Percentiles rank a stretch among this genome's conserved stretches.
phyloP scores from a whole-genome alignment of 2,329 filamentous ascomycete genomes.

The Zalaria obscura region DNA sequence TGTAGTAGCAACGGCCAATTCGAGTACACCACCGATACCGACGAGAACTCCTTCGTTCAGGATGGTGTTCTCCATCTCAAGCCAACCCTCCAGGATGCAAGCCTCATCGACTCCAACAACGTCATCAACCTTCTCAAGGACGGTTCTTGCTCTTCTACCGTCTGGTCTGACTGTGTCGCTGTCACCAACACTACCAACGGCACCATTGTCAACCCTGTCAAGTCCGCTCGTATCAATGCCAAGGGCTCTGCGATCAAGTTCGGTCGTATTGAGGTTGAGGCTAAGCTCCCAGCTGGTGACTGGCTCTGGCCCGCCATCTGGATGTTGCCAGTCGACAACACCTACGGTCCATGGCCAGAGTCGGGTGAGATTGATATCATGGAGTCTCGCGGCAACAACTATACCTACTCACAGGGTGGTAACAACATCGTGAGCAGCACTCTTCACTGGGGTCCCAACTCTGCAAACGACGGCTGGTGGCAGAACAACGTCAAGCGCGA shows the following conservation, averaged over 20 bases:
- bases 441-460: constrained; percentile 68
- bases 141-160: constrained; percentile 52
- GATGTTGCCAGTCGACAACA: constrained; percentile 64
- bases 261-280: constrained; percentile 66
- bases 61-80: constrained; percentile 59
- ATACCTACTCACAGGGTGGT: constrained; percentile 60
- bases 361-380: constrained; percentile 77
- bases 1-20: constrained; percentile 59
- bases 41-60: constrained; percentile 62
- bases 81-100: constrained; percentile 59
- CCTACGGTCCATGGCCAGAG: constrained; percentile 62
- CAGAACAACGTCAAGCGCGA: constrained; percentile 64
- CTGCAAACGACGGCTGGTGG: constrained; percentile 66
- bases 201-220: constrained; percentile 62
- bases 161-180: constrained; percentile 48
- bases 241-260: constrained; percentile 61
- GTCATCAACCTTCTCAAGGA: constrained; percentile 53
- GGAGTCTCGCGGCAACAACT: constrained; percentile 72
- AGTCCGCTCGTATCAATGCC: constrained; percentile 66
- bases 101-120: constrained; percentile 50
- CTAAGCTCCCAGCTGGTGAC: constrained; percentile 62
- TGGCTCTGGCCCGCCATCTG: constrained; percentile 91
- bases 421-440: constrained; percentile 70
- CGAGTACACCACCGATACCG: constrained; percentile 55
- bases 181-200: constrained; percentile 65